Percentiles rank a stretch among this genome's conserved stretches.
Evolutionary conservation across 441 rosid genomes (phyloP).

Genomic region (Croton laevigatus): DNA sequence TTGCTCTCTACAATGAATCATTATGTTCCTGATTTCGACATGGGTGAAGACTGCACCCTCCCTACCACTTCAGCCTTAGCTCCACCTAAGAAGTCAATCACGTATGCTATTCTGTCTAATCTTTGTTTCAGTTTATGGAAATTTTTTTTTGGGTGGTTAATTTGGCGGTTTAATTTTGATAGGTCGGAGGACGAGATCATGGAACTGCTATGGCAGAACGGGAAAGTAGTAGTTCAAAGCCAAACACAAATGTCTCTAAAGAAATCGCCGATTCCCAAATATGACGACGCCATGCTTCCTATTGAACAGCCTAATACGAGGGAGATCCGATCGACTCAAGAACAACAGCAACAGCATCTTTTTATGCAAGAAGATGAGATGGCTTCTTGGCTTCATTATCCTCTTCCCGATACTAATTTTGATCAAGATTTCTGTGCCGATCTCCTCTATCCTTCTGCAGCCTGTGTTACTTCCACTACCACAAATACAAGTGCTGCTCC

Average conservation of each 20-base stretch:
- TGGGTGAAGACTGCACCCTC: slow-evolving; percentile 46
- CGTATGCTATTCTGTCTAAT: slow-evolving; percentile 20
- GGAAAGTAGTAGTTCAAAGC: slow-evolving; percentile 67
- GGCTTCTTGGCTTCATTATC: slow-evolving; percentile 84
- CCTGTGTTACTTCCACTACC: slow-evolving; percentile 31
- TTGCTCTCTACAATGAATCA: slow-evolving; percentile 42
- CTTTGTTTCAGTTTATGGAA: background rate
- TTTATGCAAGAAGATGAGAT: slow-evolving; percentile 91
- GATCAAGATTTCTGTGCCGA: slow-evolving; percentile 65
- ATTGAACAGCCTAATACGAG: slow-evolving; percentile 24
- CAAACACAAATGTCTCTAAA: slow-evolving; percentile 50
- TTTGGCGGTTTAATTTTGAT: background rate
- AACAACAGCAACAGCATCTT: slow-evolving; percentile 35
- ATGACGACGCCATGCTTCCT: slow-evolving; percentile 22
- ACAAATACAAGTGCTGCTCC: slow-evolving; percentile 22
- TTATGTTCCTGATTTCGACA: slow-evolving; percentile 69
- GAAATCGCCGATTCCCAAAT: slow-evolving; percentile 31
- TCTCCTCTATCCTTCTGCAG: slow-evolving; percentile 40
- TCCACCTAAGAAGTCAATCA: slow-evolving; percentile 45
- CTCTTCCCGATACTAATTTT: slow-evolving; percentile 49
- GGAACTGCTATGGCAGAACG: slow-evolving; percentile 95
- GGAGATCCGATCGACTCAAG: slow-evolving; percentile 28
- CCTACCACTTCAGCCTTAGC: slow-evolving; percentile 32
- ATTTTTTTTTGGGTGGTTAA: background rate
- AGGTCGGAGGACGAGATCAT: slow-evolving; percentile 65